Percentiles rank a stretch among this genome's conserved stretches.
Conservation (phyloP, 768 basidiomycete species). For the Boletus subparvulus region DNA sequence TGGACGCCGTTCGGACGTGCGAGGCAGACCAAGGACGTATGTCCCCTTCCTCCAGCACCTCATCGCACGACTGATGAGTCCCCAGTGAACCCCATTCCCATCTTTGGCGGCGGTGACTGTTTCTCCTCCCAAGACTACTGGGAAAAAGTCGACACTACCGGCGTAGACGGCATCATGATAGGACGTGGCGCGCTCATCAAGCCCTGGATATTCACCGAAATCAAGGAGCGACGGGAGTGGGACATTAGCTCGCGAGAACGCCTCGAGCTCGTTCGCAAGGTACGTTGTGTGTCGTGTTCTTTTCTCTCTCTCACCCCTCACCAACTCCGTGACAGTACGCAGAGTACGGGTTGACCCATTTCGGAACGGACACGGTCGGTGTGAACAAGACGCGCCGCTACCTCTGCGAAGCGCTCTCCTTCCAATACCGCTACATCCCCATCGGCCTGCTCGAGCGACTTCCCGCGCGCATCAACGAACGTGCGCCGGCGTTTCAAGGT, state of each 20-base stretch:
- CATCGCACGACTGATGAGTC: background rate
- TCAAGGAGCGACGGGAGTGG: slow-evolving; percentile 92
- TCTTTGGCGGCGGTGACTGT: slow-evolving; percentile 95
- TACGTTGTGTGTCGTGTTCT: slow-evolving; percentile 31
- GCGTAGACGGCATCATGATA: slow-evolving; percentile 95
- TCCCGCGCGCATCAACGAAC: slow-evolving; percentile 84
- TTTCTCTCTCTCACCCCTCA: background rate
- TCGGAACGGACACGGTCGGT: slow-evolving; percentile 84
- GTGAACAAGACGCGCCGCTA: slow-evolving; percentile 91
- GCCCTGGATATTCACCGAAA: slow-evolving; percentile 94
- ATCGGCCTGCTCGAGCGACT: slow-evolving; percentile 85
- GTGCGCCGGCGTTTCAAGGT: slow-evolving; percentile 84
- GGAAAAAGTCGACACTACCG: slow-evolving; percentile 68
- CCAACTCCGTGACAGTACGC: slow-evolving; percentile 56
- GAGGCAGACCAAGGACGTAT: slow-evolving; percentile 72
- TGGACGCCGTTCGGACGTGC: slow-evolving; percentile 68
- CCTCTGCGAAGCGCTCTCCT: slow-evolving; percentile 92
- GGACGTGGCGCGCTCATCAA: slow-evolving; percentile 95
- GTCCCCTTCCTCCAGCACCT: slow-evolving; percentile 24
- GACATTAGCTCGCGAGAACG: slow-evolving; percentile 86
- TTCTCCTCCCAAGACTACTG: slow-evolving; percentile 87
- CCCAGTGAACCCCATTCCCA: slow-evolving; percentile 80
- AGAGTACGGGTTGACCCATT: slow-evolving; percentile 84
- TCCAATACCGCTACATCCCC: slow-evolving; percentile 95
- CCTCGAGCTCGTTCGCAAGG: slow-evolving; percentile 74